These are phyloP conservation scores for Tillandsia leiboldiana DNA, from an alignment of 176 grass and related monocot species.

Conservation along the genomic window DNA sequence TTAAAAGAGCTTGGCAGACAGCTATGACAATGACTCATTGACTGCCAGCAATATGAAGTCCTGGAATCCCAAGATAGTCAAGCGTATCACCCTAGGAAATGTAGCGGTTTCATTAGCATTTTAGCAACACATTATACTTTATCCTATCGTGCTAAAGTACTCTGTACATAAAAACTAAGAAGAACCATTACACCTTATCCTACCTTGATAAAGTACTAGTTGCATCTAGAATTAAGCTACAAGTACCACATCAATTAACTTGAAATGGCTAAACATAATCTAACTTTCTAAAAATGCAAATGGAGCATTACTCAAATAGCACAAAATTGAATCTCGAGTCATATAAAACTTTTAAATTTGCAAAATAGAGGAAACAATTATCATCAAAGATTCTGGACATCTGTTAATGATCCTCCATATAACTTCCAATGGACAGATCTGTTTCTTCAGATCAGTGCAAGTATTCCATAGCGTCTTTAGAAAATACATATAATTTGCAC, in stretches of 20 bases:
- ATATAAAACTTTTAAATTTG: too few relatives aligned
- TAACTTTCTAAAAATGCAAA: background rate
- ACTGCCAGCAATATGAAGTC: conserved; percentile 78
- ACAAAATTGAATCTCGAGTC: too few relatives aligned
- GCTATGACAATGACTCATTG: conserved; percentile 79
- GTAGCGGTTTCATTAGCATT: background rate
- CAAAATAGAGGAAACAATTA: too few relatives aligned
- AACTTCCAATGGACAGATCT: too few relatives aligned
- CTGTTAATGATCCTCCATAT: too few relatives aligned
- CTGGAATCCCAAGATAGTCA: conserved; percentile 89
- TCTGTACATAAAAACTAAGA: background rate
- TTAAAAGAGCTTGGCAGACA: background rate
- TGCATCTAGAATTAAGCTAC: background rate
- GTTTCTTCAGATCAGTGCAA: too few relatives aligned
- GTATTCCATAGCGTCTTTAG: too few relatives aligned
- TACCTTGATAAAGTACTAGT: background rate
- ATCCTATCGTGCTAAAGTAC: background rate
- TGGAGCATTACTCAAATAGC: too few relatives aligned
- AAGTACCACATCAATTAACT: background rate
- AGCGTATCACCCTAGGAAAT: conserved; percentile 73
- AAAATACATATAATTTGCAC: too few relatives aligned
- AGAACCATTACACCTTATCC: background rate
- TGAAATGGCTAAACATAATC: background rate
- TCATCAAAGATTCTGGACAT: too few relatives aligned
- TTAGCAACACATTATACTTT: background rate